Percentiles rank a stretch among this genome's conserved stretches.
phyloP scores from a whole-genome alignment of 2,329 filamentous ascomycete genomes.

The Claviceps capensis region DNA sequence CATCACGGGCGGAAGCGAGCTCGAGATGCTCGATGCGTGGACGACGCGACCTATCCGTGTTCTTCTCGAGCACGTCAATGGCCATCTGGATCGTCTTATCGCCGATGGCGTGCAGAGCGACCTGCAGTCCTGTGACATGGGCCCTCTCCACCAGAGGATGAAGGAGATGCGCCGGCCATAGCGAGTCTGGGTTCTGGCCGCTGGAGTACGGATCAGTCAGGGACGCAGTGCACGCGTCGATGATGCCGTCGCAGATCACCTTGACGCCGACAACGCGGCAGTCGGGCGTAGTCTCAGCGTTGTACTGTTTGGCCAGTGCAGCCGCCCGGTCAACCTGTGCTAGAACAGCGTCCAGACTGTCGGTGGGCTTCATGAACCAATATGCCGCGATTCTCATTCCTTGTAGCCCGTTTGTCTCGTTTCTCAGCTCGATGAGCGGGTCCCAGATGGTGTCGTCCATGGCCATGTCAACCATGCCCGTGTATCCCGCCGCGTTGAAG shows the following conservation, averaged over 20 bases:
- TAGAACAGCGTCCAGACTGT: slow-evolving; percentile 25
- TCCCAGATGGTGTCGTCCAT: slow-evolving; percentile 46
- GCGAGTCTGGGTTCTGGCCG: slow-evolving; percentile 30
- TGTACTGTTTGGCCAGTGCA: slow-evolving; percentile 24
- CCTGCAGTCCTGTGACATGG: slow-evolving; percentile 39
- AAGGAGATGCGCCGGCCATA: slow-evolving; percentile 41
- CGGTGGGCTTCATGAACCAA: slow-evolving; percentile 40
- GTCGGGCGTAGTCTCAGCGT: slow-evolving; percentile 21
- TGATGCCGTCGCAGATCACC: slow-evolving; percentile 49
- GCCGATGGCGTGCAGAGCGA: slow-evolving; percentile 52
- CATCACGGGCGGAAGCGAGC: slow-evolving; percentile 40
- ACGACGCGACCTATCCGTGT: slow-evolving; percentile 30
- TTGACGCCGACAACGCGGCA: slow-evolving; percentile 47
- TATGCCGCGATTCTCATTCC: slow-evolving; percentile 38
- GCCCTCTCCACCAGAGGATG: slow-evolving; percentile 40
- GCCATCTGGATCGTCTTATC: slow-evolving; percentile 44
- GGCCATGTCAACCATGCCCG: slow-evolving; percentile 44
- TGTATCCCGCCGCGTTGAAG: slow-evolving; percentile 39
- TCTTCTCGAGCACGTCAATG: slow-evolving; percentile 38
- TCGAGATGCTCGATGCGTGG: slow-evolving; percentile 55
- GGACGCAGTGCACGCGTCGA: slow-evolving; percentile 52
- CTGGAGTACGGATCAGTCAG: slow-evolving; percentile 44
- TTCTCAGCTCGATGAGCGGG: slow-evolving; percentile 30
- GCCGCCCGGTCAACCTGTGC: slow-evolving; percentile 36
- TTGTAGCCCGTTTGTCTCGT: slow-evolving; percentile 15